Base-by-base conservation (phyloP, 2,329 filamentous ascomycete genomes). In the Didymella pomorum region DNA sequence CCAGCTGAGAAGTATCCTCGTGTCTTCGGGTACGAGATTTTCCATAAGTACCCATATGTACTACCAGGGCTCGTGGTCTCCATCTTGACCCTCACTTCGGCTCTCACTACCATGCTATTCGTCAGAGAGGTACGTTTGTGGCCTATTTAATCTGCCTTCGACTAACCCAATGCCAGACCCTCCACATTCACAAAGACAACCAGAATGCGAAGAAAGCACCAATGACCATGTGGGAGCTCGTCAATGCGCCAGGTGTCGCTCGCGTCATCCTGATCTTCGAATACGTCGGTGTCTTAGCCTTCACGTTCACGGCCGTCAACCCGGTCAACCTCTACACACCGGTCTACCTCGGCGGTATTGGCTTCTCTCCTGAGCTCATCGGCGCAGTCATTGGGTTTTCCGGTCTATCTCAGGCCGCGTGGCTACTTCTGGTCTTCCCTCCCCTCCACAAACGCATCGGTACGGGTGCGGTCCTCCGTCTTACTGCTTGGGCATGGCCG, bases 341-440 rank as follows among this genome's bases (percentile, higher is more conserved):
- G 2, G 67, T 89, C 6, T 6, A 71, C 0, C 80, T 88, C 0
- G 91, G 91, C 31, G 91, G 91, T 0, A 83, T 87, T 46, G 84
- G 82, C 2, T 89, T 93, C 72, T 76, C 81, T 0, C 79, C 88
- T 0, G 71, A 84, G 4, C 82, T 86, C 51, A 94, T 93, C 61
- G 88, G 89, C 1, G 66, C 87, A 2, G 85, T 89, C 76, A 84
- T 94, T 78, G 86, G 82, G 1, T 56, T 88, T 1, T 84, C 82
- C 21, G 91, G 91, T 12, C 77, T 84, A 16, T 82, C 85, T 4
- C 91, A 94, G 73, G 86, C 89, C 1, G 56, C 85, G 7, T 94
- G 90, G 90, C 83, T 92, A 2, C 80, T 94, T 0, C 62, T 91
- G 14, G 79, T 83, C 29, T 93, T 94, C 70, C 90, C 91, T 1